Conservation (phyloP, 2,329 filamentous ascomycete genomes). For the Trichoderma atrobrunneum region DNA sequence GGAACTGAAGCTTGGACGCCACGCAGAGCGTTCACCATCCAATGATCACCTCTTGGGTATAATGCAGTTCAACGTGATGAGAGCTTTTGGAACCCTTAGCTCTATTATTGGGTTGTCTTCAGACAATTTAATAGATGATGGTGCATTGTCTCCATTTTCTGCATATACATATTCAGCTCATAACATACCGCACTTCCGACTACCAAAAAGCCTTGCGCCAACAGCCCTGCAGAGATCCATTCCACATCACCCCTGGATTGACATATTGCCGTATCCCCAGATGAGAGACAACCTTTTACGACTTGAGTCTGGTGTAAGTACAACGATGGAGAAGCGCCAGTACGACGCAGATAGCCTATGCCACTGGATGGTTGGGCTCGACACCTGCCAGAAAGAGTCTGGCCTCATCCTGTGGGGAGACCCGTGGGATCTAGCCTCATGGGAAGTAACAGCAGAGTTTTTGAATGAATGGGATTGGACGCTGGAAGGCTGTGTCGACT, state of each 20-base stretch:
- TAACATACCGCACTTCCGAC: neutral
- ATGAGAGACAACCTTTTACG: neutral
- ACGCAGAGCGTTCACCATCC: neutral
- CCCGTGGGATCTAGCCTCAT: neutral
- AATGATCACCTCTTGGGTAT: neutral
- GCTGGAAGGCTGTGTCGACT: neutral
- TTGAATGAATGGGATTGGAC: neutral
- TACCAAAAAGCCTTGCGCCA: neutral
- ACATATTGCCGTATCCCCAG: neutral
- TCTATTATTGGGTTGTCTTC: neutral
- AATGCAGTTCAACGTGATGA: conserved; percentile 1
- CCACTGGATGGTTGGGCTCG: conserved; percentile 3
- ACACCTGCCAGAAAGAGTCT: neutral
- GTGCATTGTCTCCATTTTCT: neutral
- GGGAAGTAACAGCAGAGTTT: conserved; percentile 5
- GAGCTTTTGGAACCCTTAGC: neutral
- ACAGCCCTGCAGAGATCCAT: neutral
- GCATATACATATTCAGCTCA: neutral
- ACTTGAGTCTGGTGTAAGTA: neutral
- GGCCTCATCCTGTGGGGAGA: conserved; percentile 12
- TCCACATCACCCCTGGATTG: conserved; percentile 5
- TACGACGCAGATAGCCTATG: neutral
- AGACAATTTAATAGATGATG: neutral
- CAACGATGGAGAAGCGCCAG: neutral
- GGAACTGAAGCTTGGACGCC: neutral